Base-by-base conservation (phyloP, 352 stramenopile species). In the Pythium aristosporum region DNA sequence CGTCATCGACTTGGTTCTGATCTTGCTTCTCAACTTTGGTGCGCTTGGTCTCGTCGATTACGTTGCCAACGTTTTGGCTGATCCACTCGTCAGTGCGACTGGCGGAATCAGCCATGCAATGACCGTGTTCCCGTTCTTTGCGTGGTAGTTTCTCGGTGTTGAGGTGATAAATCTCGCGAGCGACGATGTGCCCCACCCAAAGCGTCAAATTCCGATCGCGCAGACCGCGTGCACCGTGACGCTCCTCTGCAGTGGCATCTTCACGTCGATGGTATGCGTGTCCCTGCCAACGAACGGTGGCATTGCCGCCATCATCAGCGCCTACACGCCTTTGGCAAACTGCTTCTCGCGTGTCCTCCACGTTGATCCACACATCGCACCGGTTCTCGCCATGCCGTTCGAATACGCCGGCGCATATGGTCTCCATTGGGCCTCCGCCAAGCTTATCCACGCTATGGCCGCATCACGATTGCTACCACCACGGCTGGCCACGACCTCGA, bases 121-220 rank as follows among this genome's bases (percentile, higher is more conserved):
- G 47, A 1, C 36, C 25, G 47, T 53, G 47, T 53, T 53, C 23
- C 67, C 67, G 21, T 58, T 64, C 37, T 16, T 28, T 3, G 25
- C 60, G 28, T 73, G 61, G 55, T 52, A 65, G 32, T 69, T 61
- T 39, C 12, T 69, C 15, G 63, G 63, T 25, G 39, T 69, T 23
- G 63, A 69, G 23, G 50, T 39, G 25, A n/a, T 69, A 12, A 61
- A 61, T 30, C 49, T 69, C 20, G 46, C 63, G 1, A 65, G 63
- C 30, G 21, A 54, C 23, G 56, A 69, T 16, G 63, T 65, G 18
- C 6, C 15, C 15, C 6, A 15, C 2, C 63, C 63, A 7, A 56
- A 50, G 43, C 39, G 13, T 4, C n/a, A 36, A 32, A 57, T 69
- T 43, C 50, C 63, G 18, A 47, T 47, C 8, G 63, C 30, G 0